A percentile compares a stretch with the other conserved stretches of the same genome.
Evolutionary conservation across 2,329 filamentous ascomycete genomes (phyloP).

Genomic region (Juglanconis oblonga): DNA sequence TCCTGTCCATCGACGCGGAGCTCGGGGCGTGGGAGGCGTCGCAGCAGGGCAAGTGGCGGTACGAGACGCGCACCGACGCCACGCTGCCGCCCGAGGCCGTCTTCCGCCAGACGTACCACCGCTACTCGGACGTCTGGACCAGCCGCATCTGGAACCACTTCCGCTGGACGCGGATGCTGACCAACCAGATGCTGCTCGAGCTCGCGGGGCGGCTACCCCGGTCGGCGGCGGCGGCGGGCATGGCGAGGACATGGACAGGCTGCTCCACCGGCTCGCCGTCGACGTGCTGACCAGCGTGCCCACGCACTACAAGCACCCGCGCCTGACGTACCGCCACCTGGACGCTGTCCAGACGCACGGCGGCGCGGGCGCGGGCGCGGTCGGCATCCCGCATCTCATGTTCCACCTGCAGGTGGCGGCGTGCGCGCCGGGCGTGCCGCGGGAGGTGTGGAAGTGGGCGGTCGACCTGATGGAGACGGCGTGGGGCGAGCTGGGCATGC

Average conservation of each 20-base stretch:
- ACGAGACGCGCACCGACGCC: conserved; percentile 29
- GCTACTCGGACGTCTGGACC: conserved; percentile 52
- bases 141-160: conserved; percentile 58
- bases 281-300: conserved; percentile 46
- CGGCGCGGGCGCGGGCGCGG: conserved; percentile 42
- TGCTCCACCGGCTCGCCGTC: conserved; percentile 37
- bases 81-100: conserved; percentile 39
- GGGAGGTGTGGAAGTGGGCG: conserved; percentile 42
- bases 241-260: too few species aligned
- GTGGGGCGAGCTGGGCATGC: conserved; percentile 50
- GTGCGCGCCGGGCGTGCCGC: conserved; percentile 44
- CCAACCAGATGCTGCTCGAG: conserved; percentile 47
- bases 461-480: conserved; percentile 44
- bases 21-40: conserved; percentile 38
- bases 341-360: conserved; percentile 32
- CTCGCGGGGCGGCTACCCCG: conserved; percentile 35
- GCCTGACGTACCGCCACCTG: conserved; percentile 28
- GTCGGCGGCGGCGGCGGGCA: conserved; percentile 23
- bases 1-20: conserved; percentile 37
- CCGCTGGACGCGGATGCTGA: conserved; percentile 54
- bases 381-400: conserved; percentile 45
- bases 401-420: conserved; percentile 47
- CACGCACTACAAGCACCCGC: conserved; percentile 51
- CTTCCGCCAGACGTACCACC: conserved; percentile 52
- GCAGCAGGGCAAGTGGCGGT: conserved; percentile 35